Evolutionary conservation across 129 eudicot genomes (phyloP).

Genomic region (Kitagawia praeruptora): DNA sequence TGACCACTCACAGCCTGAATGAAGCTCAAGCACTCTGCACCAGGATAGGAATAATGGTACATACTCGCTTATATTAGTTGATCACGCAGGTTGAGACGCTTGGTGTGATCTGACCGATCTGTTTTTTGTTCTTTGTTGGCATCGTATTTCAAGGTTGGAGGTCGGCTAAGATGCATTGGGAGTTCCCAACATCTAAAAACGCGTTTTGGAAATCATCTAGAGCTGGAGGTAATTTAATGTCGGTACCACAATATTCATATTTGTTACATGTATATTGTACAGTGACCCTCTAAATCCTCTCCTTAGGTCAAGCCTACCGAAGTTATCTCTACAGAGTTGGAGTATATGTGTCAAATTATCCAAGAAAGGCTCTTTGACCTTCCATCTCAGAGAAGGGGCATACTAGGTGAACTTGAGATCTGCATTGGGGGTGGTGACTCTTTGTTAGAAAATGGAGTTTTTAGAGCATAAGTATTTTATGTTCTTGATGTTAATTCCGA

Average conservation of each 20-base stretch:
- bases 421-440: slow-evolving; percentile 69
- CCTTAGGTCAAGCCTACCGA: slow-evolving; percentile 86
- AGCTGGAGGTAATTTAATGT: slow-evolving; percentile 55
- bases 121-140: slow-evolving; percentile 1
- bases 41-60: slow-evolving; percentile 93
- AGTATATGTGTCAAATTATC: slow-evolving; percentile 57
- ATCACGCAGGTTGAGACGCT: slow-evolving; percentile 4
- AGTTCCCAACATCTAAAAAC: slow-evolving; percentile 96
- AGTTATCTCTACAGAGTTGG: slow-evolving; percentile 59
- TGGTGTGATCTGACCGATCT: neutral
- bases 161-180: slow-evolving; percentile 87
- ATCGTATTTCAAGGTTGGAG: slow-evolving; percentile 59
- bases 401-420: slow-evolving; percentile 67
- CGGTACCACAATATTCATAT: neutral
- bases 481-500: no score
- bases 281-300: slow-evolving; percentile 4
- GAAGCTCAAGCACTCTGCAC: slow-evolving; percentile 99
- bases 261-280: slow-evolving; percentile 9
- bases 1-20: slow-evolving; percentile 96
- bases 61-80: neutral
- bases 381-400: slow-evolving; percentile 56
- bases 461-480: no score
- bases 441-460: no score
- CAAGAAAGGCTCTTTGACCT: slow-evolving; percentile 66
- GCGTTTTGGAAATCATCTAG: slow-evolving; percentile 95